phyloP scores from a whole-genome alignment of 495 filamentous ascomycete genomes.

The Aspergillus baeticus region DNA sequence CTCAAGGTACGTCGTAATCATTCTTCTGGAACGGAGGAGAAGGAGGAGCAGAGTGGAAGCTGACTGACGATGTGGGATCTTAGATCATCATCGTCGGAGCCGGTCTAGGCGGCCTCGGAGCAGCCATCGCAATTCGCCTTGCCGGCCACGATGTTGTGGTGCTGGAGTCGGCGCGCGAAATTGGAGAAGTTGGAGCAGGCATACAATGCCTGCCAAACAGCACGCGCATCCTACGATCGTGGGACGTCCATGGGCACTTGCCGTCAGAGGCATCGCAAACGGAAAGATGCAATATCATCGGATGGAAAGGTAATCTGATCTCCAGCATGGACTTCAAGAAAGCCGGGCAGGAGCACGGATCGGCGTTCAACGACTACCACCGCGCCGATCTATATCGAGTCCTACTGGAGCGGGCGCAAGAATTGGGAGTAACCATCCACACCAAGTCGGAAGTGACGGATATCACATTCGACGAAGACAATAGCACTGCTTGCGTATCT shows the following conservation, averaged over 20 bases:
- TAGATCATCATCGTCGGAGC: constrained; percentile 63
- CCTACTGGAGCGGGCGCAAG: constrained; percentile 47
- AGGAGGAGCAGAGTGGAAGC: too few species aligned
- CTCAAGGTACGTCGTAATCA: too few species aligned
- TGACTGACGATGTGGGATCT: too few species aligned
- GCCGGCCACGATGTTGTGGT: constrained; percentile 60
- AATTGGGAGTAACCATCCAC: constrained; percentile 47
- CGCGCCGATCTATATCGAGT: constrained; percentile 53
- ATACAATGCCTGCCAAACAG: constrained; percentile 57
- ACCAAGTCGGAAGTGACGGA: constrained; percentile 40
- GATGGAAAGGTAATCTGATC: constrained; percentile 46
- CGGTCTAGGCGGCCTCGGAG: constrained; percentile 60
- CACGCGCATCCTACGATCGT: constrained; percentile 50
- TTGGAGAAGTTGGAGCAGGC: constrained; percentile 51
- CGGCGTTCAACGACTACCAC: constrained; percentile 57
- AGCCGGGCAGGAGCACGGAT: constrained; percentile 38
- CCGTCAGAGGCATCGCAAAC: constrained; percentile 45
- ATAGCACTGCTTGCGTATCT: constrained; percentile 5
- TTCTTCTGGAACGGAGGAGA: too few species aligned
- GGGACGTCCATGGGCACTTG: constrained; percentile 29
- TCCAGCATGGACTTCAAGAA: constrained; percentile 48
- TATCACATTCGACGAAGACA: constrained; percentile 32
- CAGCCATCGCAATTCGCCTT: constrained; percentile 57
- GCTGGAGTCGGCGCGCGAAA: constrained; percentile 55
- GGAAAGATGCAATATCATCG: constrained; percentile 54